These are phyloP conservation scores for Leishmania arabica DNA, from an alignment of 208 protist genomes.

Conservation along the genomic window DNA sequence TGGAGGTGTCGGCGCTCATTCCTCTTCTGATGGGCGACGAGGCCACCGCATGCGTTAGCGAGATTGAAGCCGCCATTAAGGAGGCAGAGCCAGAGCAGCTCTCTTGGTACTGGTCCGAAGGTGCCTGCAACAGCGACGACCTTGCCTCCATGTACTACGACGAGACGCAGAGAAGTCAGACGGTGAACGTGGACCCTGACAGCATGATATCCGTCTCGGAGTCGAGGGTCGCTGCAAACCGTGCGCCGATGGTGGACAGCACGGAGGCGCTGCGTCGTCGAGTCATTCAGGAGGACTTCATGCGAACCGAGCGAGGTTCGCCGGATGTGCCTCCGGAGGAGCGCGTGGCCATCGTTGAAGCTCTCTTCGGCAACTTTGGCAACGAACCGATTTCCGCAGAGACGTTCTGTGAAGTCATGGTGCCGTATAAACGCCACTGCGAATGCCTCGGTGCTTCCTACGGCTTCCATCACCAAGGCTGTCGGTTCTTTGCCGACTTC, in stretches of 20 bases:
- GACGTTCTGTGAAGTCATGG: constrained; percentile 32
- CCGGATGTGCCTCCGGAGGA: constrained; percentile 25
- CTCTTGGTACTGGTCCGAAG: not conserved
- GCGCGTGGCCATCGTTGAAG: constrained; percentile 19
- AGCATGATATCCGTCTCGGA: not conserved
- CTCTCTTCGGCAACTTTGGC: constrained; percentile 21
- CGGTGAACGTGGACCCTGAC: constrained; percentile 18
- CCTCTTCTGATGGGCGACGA: constrained; percentile 1
- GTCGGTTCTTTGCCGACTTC: not conserved
- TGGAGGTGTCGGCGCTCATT: constrained; percentile 8
- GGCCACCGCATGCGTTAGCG: not conserved
- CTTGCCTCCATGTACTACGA: not conserved
- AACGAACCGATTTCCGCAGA: constrained; percentile 25
- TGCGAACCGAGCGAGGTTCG: constrained; percentile 14
- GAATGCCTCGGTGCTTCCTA: constrained; percentile 40
- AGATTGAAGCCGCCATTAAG: not conserved
- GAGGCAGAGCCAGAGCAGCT: not conserved
- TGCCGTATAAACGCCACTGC: constrained; percentile 30
- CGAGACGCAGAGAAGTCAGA: constrained; percentile 2
- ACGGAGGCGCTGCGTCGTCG: constrained; percentile 30
- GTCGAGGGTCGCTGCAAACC: not conserved
- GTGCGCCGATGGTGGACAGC: not conserved
- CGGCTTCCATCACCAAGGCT: constrained; percentile 32
- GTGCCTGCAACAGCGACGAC: constrained; percentile 1
- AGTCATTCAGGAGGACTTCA: constrained; percentile 20